Evolutionary conservation across 2,329 filamentous ascomycete species (phyloP), one percentile per base, ranked within the genome.

Genomic region (Aspergillus hortae): DNA sequence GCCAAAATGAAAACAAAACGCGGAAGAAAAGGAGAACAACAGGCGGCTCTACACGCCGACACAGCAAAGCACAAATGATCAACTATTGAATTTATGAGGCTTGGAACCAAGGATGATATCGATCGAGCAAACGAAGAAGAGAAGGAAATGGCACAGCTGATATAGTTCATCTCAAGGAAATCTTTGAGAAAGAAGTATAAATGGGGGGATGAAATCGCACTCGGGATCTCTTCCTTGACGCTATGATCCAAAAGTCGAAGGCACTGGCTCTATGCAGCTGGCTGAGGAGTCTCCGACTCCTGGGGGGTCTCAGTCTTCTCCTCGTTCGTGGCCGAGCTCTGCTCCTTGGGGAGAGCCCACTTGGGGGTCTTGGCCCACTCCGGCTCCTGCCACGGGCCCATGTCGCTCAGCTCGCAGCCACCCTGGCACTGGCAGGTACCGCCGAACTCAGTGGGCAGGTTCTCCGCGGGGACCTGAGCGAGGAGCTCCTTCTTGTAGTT

Each of bases 381-480:
- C 6, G 70, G 52, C 55, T 78, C 76, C 55, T 75, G 67, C 94
- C 94, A 99, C 48, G 94, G 94, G 48, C 94, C 94, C 56, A 85
- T 85, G 70, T 99, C 92, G 74, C 90, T 95, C 65, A 95, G 75
- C 71, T 83, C 77, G 75, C 94, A 99, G 56, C 91, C 92, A 53
- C 89, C 90, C 32, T 78, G 70, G 74, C 94, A 99, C 56, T 87
- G 73, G 75, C 94, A 99, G 38, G 73, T 79, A 56, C 94, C 94
- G 58, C 94, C 94, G 64, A 96, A 92, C 55, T 84, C 78, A 73
- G 85, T 86, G 56, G 94, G 94, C 56, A 99, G 80, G 77, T 95
- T 96, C 81, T 96, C 92, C 48, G 85, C 80, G 1, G 91, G 88
- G 3, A 99, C 83, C 77, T 99, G 94, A 52, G 77, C 80, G 55